Evolutionary conservation across 768 basidiomycete genomes (phyloP).

Genomic region (Lactarius vividus): DNA sequence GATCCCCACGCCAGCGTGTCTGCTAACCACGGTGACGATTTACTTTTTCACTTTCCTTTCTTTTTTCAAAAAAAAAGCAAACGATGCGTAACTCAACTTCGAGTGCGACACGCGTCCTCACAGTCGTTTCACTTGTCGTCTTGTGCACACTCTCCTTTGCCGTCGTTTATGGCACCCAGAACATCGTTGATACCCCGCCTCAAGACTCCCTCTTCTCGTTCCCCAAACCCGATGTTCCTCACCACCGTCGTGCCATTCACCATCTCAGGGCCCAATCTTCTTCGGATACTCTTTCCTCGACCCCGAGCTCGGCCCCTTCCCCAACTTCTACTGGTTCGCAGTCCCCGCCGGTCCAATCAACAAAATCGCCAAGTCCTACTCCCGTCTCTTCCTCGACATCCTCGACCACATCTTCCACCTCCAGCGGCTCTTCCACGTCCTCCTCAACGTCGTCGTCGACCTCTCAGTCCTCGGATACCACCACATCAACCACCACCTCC

Average conservation of each 20-base stretch:
- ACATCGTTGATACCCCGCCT: slow-evolving; percentile 10
- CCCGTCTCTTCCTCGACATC: background rate
- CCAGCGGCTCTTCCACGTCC: background rate
- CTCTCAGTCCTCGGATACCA: background rate
- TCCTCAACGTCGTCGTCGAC: background rate
- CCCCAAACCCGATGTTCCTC: background rate
- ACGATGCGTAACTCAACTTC: slow-evolving; percentile 17
- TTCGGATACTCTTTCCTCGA: background rate
- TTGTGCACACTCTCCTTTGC: slow-evolving; percentile 15
- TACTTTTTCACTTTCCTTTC: background rate
- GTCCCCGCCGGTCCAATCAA: background rate
- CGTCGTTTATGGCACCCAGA: slow-evolving; percentile 3
- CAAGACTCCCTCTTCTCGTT: background rate
- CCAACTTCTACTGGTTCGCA: background rate
- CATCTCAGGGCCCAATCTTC: background rate
- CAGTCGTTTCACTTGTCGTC: slow-evolving; percentile 22
- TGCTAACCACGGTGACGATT: background rate
- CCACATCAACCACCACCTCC: slow-evolving; percentile 1
- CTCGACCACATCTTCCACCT: background rate
- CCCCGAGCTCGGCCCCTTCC: background rate
- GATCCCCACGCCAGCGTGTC: background rate
- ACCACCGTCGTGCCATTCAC: slow-evolving; percentile 7
- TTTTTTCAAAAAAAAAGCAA: background rate
- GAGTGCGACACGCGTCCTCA: slow-evolving; percentile 19
- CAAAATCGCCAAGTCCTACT: background rate